A percentile compares a stretch with the other conserved stretches of the same genome.
phyloP scores from a whole-genome alignment of 768 basidiomycete genomes.

The Clavaria fumosa region DNA sequence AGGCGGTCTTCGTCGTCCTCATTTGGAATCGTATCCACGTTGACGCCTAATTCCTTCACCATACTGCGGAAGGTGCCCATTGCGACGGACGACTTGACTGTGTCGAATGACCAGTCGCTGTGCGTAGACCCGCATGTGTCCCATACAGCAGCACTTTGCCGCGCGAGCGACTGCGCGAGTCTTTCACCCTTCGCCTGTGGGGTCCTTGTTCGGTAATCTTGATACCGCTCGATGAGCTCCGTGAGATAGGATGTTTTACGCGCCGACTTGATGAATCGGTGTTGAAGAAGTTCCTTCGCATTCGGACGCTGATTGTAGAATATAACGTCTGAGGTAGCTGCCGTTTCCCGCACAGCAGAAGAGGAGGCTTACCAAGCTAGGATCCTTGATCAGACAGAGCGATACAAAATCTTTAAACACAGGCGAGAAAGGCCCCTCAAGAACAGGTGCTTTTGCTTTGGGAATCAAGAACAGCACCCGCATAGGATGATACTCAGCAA shows the following conservation, averaged over 20 bases:
- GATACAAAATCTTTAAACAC: constrained; percentile 90
- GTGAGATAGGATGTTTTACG: constrained; percentile 70
- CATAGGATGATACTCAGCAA: constrained; percentile 98
- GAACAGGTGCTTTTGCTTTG: constrained; percentile 81
- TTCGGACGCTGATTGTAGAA: constrained; percentile 81
- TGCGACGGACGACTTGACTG: constrained; percentile 50
- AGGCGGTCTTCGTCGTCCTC: constrained; percentile 32
- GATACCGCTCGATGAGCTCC: constrained; percentile 79
- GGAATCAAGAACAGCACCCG: constrained; percentile 95
- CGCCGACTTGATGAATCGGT: constrained; percentile 80
- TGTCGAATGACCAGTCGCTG: constrained; percentile 96
- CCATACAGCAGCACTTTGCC: constrained; percentile 49
- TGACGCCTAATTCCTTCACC: constrained; percentile 46
- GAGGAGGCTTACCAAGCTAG: constrained; percentile 39
- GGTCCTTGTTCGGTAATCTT: constrained; percentile 54
- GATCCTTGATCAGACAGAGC: constrained; percentile 87
- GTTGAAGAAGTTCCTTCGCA: constrained; percentile 84
- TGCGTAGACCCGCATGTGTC: constrained; percentile 61
- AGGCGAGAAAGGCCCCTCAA: constrained; percentile 74
- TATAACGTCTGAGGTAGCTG: constrained; percentile 11
- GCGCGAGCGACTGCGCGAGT: constrained; percentile 40
- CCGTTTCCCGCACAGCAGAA: not conserved
- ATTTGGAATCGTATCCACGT: constrained; percentile 42
- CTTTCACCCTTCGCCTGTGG: constrained; percentile 41
- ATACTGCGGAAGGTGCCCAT: constrained; percentile 70